Evolutionary conservation across 345 rosid species (phyloP).

Genomic region (Eucalyptus brandiana): DNA sequence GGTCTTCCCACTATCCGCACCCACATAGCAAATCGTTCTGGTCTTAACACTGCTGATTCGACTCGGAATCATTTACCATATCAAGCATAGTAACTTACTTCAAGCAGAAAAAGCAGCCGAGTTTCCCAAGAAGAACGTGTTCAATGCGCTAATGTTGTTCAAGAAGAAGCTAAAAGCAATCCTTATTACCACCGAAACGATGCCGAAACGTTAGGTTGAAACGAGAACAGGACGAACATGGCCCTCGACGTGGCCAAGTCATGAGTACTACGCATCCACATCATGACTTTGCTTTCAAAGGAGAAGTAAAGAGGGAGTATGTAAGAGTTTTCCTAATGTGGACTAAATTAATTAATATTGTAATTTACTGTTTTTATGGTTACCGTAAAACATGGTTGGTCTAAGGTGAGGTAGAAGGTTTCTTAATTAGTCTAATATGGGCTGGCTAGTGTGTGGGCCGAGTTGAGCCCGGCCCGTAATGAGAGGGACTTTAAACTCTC

Average conservation of each 20-base stretch:
- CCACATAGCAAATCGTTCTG: not conserved
- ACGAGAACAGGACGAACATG: not conserved
- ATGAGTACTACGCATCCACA: not conserved
- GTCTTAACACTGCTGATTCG: not conserved
- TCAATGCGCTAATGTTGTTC: not conserved
- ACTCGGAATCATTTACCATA: not conserved
- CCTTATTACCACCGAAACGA: not conserved
- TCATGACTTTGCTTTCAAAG: not conserved
- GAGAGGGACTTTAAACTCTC: too few species aligned
- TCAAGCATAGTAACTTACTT: not conserved
- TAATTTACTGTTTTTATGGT: too few species aligned
- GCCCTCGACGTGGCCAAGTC: not conserved
- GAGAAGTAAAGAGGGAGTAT: not conserved
- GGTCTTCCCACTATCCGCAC: slow-evolving; percentile 47
- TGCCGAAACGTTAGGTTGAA: not conserved
- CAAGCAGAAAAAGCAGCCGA: not conserved
- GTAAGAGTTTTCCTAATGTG: too few species aligned
- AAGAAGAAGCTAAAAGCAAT: not conserved
- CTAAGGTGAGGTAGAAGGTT: too few species aligned
- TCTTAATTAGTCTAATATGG: too few species aligned
- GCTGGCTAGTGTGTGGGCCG: too few species aligned
- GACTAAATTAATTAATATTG: too few species aligned
- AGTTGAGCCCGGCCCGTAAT: too few species aligned
- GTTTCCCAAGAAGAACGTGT: not conserved
- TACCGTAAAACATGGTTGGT: too few species aligned